Base-by-base conservation (phyloP, 2,329 filamentous ascomycete species). In the Ceratocystis ficicola region DNA sequence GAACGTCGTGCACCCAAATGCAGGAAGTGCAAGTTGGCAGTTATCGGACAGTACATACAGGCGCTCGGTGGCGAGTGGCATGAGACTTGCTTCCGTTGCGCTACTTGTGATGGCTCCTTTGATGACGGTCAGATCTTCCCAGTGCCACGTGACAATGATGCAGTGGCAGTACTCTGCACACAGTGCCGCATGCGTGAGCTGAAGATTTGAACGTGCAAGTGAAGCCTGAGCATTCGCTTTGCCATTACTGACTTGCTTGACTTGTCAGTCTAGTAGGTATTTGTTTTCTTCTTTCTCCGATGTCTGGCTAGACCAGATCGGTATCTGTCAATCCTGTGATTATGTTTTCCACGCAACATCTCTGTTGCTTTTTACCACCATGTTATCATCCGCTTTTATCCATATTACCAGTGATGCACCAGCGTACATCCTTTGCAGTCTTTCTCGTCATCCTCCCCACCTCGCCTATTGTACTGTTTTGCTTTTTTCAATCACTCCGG, bases 41-140 rank as follows among this genome's bases (percentile, higher is more conserved):
- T 97, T 65, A 86, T 94, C 63, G 93, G 96, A 62, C 85, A 93
- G 73, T 95, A 96, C 67, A 86, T 99, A 22, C 87, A 88, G 73
- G 94, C 94, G 0, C 79, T 99, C 55, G 93, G 90, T 4, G 86
- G 85, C 12, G 93, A 97, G 77, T 99, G 94, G 92, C 94, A 99
- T 76, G 86, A 90, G 65, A 81, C 85, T 68, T 99, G 94, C 75
- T 99, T 99, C 77, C 85, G 86, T 66, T 99, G 94, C 73, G 81
- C 79, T 17, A 77, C 78, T 17, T 87, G 85, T 71, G 75, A 78
- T 10, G 81, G 81, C 44, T 80, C 81, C 0, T 87, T 87, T 70
- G 80, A 83, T 44, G 84, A 87, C 70, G 84, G 85, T 0, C 83
- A 86, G 72, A 82, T 87, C 70, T 87, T 86, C 72, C 83, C 83